These are phyloP conservation scores for Kwoniella shandongensis DNA, from an alignment of 768 basidiomycete genomes.

Conservation along the genomic window DNA sequence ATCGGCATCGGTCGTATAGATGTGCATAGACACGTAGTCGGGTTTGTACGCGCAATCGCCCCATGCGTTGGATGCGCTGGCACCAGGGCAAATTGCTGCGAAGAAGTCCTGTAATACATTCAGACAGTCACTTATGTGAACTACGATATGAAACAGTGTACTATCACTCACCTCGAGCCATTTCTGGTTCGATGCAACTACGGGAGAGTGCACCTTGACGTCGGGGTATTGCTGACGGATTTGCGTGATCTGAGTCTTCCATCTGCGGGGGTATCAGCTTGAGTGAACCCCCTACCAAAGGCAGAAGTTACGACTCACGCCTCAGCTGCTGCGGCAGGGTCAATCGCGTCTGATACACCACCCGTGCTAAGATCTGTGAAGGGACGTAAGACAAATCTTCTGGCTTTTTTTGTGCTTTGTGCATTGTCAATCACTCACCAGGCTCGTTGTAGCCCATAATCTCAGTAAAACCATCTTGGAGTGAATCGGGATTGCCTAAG, in stretches of 20 bases:
- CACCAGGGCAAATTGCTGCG: conserved; percentile 20
- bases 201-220: conserved; percentile 28
- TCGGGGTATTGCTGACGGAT: conserved; percentile 21
- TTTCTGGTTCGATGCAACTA: conserved; percentile 20
- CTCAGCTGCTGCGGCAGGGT: conserved; percentile 16
- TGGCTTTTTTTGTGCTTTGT: neutral
- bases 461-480: conserved; percentile 24
- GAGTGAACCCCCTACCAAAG: neutral
- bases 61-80: conserved; percentile 2
- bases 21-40: conserved; percentile 22
- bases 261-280: conserved; percentile 7
- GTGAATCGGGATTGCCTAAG: conserved; percentile 8
- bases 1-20: conserved; percentile 16
- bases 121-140: neutral
- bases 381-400: neutral
- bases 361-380: conserved; percentile 12
- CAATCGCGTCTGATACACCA: conserved; percentile 6
- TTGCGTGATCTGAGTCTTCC: conserved; percentile 14
- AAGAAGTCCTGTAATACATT: conserved; percentile 32
- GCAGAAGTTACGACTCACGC: neutral
- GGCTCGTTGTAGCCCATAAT: conserved; percentile 40
- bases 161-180: conserved; percentile 35
- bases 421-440: conserved; percentile 13
- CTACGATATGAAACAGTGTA: neutral
- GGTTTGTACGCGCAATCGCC: conserved; percentile 18